phyloP scores from a whole-genome alignment of 306 rosid species.

The Ormosia emarginata region DNA sequence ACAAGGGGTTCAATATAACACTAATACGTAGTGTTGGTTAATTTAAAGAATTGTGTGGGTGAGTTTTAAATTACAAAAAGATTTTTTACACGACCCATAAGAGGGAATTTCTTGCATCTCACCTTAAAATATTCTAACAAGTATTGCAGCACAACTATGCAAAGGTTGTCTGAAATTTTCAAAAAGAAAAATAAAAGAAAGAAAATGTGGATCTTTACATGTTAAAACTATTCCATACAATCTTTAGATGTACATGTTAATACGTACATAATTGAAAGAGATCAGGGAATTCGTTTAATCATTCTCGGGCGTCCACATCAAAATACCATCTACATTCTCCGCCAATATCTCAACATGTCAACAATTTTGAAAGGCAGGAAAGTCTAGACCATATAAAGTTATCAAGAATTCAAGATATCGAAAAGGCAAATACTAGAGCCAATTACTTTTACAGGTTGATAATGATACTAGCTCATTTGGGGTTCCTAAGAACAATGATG shows the following conservation, averaged over 20 bases:
- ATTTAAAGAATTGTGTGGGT: too few relatives aligned
- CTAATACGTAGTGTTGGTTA: too few relatives aligned
- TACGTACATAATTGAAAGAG: neutral
- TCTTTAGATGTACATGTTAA: neutral
- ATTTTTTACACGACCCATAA: too few relatives aligned
- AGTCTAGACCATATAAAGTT: neutral
- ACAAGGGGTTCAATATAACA: too few relatives aligned
- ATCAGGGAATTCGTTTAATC: neutral
- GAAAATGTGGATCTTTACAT: neutral
- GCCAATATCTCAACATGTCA: conserved; percentile 3
- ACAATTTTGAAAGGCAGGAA: neutral
- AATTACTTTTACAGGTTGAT: neutral
- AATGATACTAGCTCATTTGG: conserved; percentile 47
- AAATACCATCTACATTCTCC: neutral
- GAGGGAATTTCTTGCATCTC: too few relatives aligned
- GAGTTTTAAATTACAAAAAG: too few relatives aligned
- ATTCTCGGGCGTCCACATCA: neutral
- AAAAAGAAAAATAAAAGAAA: too few relatives aligned
- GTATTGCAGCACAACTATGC: too few relatives aligned
- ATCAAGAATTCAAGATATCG: neutral
- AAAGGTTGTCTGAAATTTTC: too few relatives aligned
- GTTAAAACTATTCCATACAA: neutral
- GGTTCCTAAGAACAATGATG: conserved; percentile 88
- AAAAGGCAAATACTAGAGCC: neutral
- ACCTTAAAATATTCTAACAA: too few relatives aligned